Evolutionary conservation across 148 eudicot species (phyloP), one percentile per base, ranked within the genome.

Genomic region (Gaultheria prostrata): DNA sequence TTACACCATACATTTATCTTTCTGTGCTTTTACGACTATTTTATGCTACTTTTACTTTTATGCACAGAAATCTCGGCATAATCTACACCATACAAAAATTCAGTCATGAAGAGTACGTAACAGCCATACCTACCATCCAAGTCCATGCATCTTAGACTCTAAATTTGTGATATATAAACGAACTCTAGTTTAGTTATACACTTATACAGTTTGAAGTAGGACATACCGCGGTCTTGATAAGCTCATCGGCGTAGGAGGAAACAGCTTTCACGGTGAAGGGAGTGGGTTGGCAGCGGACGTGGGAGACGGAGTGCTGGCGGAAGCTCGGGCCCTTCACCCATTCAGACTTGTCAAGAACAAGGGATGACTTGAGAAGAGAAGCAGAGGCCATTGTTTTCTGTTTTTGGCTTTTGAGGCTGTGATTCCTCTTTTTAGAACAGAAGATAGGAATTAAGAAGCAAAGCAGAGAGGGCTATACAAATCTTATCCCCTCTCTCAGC

Each of bases 201-300:
- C 32, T 63, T 9, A 24, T 9, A 24, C 10, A 63, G 30, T 63
- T 63, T 63, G 70, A 63, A 67, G 72, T 28, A 28, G 0, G 35
- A 84, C 91, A 39, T 90, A 93, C 98, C 83, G 98, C 97, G 33
- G 98, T 95, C 84, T 95, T 95, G 83, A 95, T 88, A 39, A 95
- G 98, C 89, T 95, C 98, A 85, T 95, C 98, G 17, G 97, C 93
- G 46, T 95, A 95, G 79, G 95, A 91, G 78, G 81, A 54, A 85
- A 88, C 89, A 32, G 93, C 90, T 18, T 90, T 88, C 84, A 95
- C 88, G 15, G 86, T 84, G 76, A 93, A 87, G 76, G 85, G 88
- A 35, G 87, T 69, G 0, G 93, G 88, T 80, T 83, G 84, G 87
- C 83, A 86, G 59, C 90, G 89, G 77, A 89, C 87, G 0, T 86